phyloP scores from a whole-genome alignment of 2,329 filamentous ascomycete species.

The Periconia macrospinosa region DNA sequence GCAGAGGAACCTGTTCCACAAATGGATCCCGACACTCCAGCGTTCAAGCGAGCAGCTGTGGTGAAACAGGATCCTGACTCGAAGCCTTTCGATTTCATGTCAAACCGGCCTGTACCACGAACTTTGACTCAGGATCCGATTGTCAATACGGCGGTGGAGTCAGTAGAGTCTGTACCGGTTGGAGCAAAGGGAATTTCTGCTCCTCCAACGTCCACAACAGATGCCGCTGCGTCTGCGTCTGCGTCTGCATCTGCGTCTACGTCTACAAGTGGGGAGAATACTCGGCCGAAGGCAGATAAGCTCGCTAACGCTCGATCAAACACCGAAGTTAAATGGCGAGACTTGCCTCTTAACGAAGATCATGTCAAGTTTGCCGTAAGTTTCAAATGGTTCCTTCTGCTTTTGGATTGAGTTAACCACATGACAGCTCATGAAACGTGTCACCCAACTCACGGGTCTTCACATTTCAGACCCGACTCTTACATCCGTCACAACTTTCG shows the following conservation, averaged over 20 bases:
- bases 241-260: neutral
- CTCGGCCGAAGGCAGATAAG: neutral
- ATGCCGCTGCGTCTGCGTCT: neutral
- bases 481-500: constrained; percentile 37
- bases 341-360: constrained; percentile 29
- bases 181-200: neutral
- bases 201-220: neutral
- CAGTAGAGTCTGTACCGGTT: constrained; percentile 17
- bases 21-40: constrained; percentile 32
- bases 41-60: constrained; percentile 26
- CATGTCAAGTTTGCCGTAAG: constrained; percentile 42
- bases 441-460: constrained; percentile 79
- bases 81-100: constrained; percentile 42
- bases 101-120: constrained; percentile 35
- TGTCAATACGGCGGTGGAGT: constrained; percentile 25
- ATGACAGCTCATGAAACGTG: constrained; percentile 75
- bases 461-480: constrained; percentile 73
- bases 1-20: constrained; percentile 10
- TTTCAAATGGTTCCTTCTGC: constrained; percentile 1
- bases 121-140: neutral
- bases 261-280: constrained; percentile 4
- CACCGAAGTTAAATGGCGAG: constrained; percentile 26
- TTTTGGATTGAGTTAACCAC: constrained; percentile 4
- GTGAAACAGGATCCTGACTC: constrained; percentile 31
- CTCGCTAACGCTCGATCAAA: neutral